phyloP scores from a whole-genome alignment of 2,329 filamentous ascomycete species.

The Fusarium humuli region DNA sequence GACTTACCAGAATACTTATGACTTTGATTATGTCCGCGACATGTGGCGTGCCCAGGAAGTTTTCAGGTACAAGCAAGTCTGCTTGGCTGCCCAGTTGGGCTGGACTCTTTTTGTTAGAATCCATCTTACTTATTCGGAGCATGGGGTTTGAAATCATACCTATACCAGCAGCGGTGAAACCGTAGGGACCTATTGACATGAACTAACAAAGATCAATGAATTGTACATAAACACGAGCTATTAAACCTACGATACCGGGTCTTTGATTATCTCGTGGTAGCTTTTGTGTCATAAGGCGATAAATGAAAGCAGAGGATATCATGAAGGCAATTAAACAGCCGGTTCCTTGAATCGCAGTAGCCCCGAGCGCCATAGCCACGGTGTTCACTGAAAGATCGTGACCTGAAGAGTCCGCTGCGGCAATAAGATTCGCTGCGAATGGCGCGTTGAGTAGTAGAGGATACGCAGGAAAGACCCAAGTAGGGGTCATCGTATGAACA shows the following conservation, averaged over 20 bases:
- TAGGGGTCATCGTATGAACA: slow-evolving; percentile 86
- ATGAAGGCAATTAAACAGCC: slow-evolving; percentile 73
- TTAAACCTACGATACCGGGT: slow-evolving; percentile 72
- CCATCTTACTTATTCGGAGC: not conserved
- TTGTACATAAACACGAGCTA: too few relatives aligned
- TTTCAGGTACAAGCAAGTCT: slow-evolving; percentile 56
- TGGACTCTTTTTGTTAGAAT: slow-evolving; percentile 26
- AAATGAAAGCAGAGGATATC: slow-evolving; percentile 87
- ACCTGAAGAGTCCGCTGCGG: slow-evolving; percentile 50
- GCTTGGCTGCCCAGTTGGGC: slow-evolving; percentile 61
- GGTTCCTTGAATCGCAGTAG: slow-evolving; percentile 64
- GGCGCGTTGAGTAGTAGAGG: slow-evolving; percentile 82
- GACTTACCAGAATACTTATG: slow-evolving; percentile 69
- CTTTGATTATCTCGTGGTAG: slow-evolving; percentile 79
- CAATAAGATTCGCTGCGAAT: slow-evolving; percentile 71
- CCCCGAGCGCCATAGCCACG: slow-evolving; percentile 61
- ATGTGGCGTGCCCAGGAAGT: slow-evolving; percentile 57
- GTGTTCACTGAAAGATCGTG: slow-evolving; percentile 51
- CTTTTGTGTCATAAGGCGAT: slow-evolving; percentile 89
- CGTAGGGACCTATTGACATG: slow-evolving; percentile 82
- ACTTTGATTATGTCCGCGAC: slow-evolving; percentile 60
- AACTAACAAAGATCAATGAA: slow-evolving; percentile 61
- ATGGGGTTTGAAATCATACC: slow-evolving; percentile 13
- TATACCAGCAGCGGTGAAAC: slow-evolving; percentile 64
- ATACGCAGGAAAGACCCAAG: slow-evolving; percentile 90